Evolutionary conservation across 1,139 yeast species (phyloP).

Genomic region (Sugiyamaella sp.): DNA sequence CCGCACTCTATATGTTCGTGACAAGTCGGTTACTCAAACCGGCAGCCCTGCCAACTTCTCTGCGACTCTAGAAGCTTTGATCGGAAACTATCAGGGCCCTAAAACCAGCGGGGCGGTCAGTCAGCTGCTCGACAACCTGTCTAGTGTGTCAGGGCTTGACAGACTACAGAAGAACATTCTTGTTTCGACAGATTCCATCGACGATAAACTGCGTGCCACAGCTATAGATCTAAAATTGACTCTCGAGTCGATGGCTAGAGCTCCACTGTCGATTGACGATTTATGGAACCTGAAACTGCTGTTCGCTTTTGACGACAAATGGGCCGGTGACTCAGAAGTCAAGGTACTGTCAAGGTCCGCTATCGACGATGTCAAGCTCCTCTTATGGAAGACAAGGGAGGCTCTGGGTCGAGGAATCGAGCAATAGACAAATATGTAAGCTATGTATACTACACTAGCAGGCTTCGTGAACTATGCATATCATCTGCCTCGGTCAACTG

Average conservation of each 20-base stretch:
- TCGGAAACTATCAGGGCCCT: neutral
- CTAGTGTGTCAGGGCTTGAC: constrained; percentile 13
- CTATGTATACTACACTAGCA: too few relatives aligned
- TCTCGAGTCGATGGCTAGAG: constrained; percentile 49
- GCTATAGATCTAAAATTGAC: constrained; percentile 62
- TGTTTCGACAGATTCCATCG: constrained; percentile 18
- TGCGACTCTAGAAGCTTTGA: constrained; percentile 1
- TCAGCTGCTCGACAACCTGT: constrained; percentile 4
- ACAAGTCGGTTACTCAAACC: constrained; percentile 8
- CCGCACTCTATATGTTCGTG: constrained; percentile 28
- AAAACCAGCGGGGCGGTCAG: neutral
- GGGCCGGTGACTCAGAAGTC: constrained; percentile 26
- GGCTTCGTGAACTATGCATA: too few relatives aligned
- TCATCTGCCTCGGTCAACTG: too few relatives aligned
- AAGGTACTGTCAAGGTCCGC: constrained; percentile 23
- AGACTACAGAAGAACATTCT: constrained; percentile 6
- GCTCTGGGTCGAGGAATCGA: too few relatives aligned
- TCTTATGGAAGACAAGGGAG: constrained; percentile 9
- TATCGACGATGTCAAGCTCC: constrained; percentile 26
- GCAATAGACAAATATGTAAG: too few relatives aligned
- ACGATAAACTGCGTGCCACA: constrained; percentile 40
- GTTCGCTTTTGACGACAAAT: constrained; percentile 61
- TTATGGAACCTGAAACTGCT: constrained; percentile 67
- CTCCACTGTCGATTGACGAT: constrained; percentile 56
- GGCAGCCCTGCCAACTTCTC: constrained; percentile 1